phyloP scores from a whole-genome alignment of 495 filamentous ascomycete species.

The Penicillium simplicissimum region DNA sequence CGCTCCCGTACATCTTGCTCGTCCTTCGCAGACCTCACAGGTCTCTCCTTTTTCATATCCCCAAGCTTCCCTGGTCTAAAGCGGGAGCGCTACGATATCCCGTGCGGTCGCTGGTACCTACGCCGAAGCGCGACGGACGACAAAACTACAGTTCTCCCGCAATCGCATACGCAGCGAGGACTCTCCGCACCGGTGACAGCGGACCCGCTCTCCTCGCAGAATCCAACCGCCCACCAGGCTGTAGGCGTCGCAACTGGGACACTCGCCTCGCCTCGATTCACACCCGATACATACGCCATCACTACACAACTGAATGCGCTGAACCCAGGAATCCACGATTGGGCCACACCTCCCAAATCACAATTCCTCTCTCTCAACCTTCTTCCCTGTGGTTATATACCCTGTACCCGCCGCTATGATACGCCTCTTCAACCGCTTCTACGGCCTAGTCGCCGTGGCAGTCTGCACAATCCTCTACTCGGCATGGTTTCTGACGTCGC shows the following conservation, averaged over 20 bases:
- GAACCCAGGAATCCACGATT: neutral
- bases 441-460: slow-evolving; percentile 34
- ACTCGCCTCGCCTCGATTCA: neutral
- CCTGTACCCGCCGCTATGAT: slow-evolving; percentile 14
- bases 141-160: neutral
- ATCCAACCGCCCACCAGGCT: neutral
- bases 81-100: neutral
- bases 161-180: neutral
- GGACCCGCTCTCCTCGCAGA: neutral
- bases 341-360: neutral
- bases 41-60: slow-evolving; percentile 4
- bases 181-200: neutral
- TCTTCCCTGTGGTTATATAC: neutral
- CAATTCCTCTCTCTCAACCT: neutral
- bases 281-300: neutral
- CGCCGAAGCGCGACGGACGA: neutral
- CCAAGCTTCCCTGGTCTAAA: neutral
- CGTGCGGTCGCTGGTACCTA: neutral
- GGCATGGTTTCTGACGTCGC: slow-evolving; percentile 36
- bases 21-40: neutral
- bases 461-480: slow-evolving; percentile 37
- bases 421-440: slow-evolving; percentile 38
- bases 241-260: neutral
- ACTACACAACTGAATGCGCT: neutral
- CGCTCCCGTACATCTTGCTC: slow-evolving; percentile 14